Evolutionary conservation across 2,329 filamentous ascomycete genomes (phyloP).

Genomic region (Fusarium lyarnte): DNA sequence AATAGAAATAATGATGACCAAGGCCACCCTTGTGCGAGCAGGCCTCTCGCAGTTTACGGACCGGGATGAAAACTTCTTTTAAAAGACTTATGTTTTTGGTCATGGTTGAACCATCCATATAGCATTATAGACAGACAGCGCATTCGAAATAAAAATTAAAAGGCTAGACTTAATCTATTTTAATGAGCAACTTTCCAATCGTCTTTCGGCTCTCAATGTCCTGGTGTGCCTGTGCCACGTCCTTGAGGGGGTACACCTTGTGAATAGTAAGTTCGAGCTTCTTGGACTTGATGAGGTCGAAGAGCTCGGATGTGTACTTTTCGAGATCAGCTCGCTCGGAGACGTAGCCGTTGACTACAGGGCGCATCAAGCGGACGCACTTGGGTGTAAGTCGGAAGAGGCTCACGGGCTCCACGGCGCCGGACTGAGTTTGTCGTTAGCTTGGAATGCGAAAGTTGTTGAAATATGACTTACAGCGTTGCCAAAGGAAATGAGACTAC

Average conservation of each 20-base stretch:
- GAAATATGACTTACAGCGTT: constrained; percentile 69
- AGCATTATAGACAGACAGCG: constrained; percentile 37
- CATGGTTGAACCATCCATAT: constrained; percentile 32
- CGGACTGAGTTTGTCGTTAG: constrained; percentile 56
- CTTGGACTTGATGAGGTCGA: constrained; percentile 73
- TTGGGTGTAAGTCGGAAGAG: constrained; percentile 71
- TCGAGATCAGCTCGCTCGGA: constrained; percentile 75
- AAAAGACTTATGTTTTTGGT: constrained; percentile 33
- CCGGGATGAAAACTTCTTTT: constrained; percentile 9
- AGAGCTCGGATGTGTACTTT: constrained; percentile 75
- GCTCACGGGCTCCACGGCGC: constrained; percentile 76
- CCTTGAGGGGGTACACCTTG: constrained; percentile 78
- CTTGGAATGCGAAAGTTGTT: neutral
- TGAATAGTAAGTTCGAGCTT: constrained; percentile 79
- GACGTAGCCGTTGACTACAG: constrained; percentile 77
- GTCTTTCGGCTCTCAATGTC: constrained; percentile 87
- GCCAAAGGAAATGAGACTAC: constrained; percentile 80
- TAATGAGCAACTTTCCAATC: constrained; percentile 83
- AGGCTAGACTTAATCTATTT: constrained; percentile 58
- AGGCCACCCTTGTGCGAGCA: constrained; percentile 26
- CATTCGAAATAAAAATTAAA: constrained; percentile 26
- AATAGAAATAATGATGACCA: constrained; percentile 9
- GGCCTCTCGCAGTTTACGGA: constrained; percentile 25
- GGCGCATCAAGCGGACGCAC: constrained; percentile 80
- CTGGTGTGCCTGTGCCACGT: constrained; percentile 75